These are phyloP conservation scores for Drosera capensis DNA, from an alignment of 148 eudicot species.

Conservation along the genomic window DNA sequence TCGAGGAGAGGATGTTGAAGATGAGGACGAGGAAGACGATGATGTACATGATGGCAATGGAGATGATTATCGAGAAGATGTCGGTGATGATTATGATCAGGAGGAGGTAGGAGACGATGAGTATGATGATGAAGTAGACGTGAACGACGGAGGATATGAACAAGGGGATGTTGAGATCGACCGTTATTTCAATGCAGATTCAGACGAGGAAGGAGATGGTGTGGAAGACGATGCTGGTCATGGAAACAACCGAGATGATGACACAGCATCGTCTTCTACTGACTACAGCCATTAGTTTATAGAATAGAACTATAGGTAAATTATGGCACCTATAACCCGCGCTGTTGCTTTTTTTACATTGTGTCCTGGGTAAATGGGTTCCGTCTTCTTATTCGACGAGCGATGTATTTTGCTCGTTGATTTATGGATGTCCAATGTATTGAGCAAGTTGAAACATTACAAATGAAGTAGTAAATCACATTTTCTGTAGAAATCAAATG, in stretches of 20 bases:
- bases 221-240: slow-evolving; percentile 11
- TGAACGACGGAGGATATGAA: slow-evolving; percentile 7
- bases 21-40: slow-evolving; percentile 15
- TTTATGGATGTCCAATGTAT: no score
- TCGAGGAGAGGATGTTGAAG: slow-evolving; percentile 17
- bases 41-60: slow-evolving; percentile 15
- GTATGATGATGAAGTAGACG: slow-evolving; percentile 7
- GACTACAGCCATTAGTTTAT: slow-evolving; percentile 35
- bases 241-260: slow-evolving; percentile 16
- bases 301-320: not conserved
- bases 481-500: no score
- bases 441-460: no score
- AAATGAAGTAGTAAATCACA: no score
- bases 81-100: slow-evolving; percentile 5
- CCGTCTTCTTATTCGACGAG: no score
- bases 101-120: slow-evolving; percentile 6
- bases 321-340: no score
- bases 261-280: slow-evolving; percentile 29
- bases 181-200: slow-evolving; percentile 15
- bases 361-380: no score
- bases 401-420: no score
- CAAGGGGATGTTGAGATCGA: slow-evolving; percentile 9
- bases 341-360: no score
- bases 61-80: slow-evolving; percentile 19
- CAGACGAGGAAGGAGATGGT: slow-evolving; percentile 13